Base-by-base conservation (phyloP, 805 yeast genomes). In the Saccharomyces jurei region DNA sequence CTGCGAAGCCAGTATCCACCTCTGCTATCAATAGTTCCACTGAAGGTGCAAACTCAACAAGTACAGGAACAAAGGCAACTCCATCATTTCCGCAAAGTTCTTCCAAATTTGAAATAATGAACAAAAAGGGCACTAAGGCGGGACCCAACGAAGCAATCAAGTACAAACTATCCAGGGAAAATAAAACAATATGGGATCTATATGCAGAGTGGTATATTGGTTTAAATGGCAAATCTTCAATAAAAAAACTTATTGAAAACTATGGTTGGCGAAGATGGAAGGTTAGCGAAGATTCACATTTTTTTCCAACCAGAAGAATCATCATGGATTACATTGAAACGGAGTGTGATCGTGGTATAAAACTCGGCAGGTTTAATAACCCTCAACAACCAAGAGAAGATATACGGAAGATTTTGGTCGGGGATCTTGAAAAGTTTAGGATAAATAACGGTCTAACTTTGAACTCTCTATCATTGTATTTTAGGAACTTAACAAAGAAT, bases 181-280 rank as follows among this genome's bases (percentile, higher is more conserved):
- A 71, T 53, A 71, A 69, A 51, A 68, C 73, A 1, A 63, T 71
- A 0, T 68, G 71, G 72, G 74, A 71, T 55, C 54, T 71, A 9
- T 70, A 69, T 54, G 68, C 70, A 2, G 74, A 71, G 53, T 71
- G 74, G 74, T 71, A 66, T 49, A 61, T 66, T 53, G 74, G 74
- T 3, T 54, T 71, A n/a, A 67, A 66, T 49, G 70, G 71, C 10
- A 62, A 66, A 48, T 60, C 61, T 28, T 62, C 74, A 6, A 67
- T 71, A 21, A 63, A 64, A 36, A 61, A 60, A 21, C 51, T 71
- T 50, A 71, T 71, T 30, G 68, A 70, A 47, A 64, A 60, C 11
- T 70, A 65, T 55, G 74, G 74, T 6, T 67, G 67, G 65, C 62
- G 74, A 51, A 62, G 72, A 14, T 71, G 74, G 74, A 71, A 71